Conservation (phyloP, 1,284 basidiomycete species). For the Microbotryum scabiosae region DNA sequence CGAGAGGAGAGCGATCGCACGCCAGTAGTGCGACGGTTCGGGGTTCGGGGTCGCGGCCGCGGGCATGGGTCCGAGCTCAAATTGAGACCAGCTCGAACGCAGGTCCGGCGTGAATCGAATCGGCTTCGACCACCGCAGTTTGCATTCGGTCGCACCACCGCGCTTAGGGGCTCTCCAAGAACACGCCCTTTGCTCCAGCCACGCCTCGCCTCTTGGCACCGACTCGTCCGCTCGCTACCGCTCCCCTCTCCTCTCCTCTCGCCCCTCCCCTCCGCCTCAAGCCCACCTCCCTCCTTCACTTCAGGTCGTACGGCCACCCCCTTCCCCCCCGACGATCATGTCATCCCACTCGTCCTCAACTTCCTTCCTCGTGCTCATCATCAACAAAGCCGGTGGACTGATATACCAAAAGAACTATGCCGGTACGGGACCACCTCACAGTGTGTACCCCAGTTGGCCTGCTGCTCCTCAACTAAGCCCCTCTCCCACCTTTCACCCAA, state of each 20-base stretch:
- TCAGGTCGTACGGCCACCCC: background rate
- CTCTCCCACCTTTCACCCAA: slow-evolving; percentile 13
- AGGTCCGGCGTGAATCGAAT: too few relatives aligned
- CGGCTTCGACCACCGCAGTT: too few relatives aligned
- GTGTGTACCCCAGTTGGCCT: background rate
- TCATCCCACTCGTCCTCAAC: slow-evolving; percentile 47
- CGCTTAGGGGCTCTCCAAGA: background rate
- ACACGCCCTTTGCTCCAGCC: too few relatives aligned
- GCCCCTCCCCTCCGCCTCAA: too few relatives aligned
- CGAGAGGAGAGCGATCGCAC: background rate
- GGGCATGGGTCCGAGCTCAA: too few relatives aligned
- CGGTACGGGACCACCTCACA: slow-evolving; percentile 52
- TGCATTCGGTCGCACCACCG: background rate
- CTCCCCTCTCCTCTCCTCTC: too few relatives aligned
- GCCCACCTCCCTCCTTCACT: background rate
- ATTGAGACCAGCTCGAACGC: background rate
- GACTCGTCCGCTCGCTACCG: too few relatives aligned
- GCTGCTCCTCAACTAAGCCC: slow-evolving; percentile 13
- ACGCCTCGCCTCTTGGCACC: too few relatives aligned
- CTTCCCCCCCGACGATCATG: slow-evolving; percentile 1
- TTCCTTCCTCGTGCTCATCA: slow-evolving; percentile 81
- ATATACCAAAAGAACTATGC: slow-evolving; percentile 88
- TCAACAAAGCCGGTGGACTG: slow-evolving; percentile 97
- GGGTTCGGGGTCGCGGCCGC: background rate
- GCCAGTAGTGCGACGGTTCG: background rate